These are phyloP conservation scores for Starmera dryadoides DNA, from an alignment of 805 yeast genomes.

Conservation along the genomic window DNA sequence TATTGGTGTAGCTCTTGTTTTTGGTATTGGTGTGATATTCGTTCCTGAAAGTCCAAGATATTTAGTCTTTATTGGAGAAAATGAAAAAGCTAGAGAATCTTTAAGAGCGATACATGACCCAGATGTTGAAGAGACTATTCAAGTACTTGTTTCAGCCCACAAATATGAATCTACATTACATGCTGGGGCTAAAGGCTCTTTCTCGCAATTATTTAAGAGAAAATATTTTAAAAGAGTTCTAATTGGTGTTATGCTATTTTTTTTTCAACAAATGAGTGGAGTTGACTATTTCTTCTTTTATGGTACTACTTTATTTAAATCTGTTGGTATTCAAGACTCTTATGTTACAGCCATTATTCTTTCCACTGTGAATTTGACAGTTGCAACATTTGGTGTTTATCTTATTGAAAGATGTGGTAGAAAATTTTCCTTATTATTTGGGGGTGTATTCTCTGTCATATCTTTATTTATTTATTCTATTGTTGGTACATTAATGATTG, in stretches of 20 bases:
- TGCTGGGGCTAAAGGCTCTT: too few species aligned
- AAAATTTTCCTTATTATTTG: constrained; percentile 28
- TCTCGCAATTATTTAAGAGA: constrained; percentile 27
- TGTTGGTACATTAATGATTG: constrained; percentile 34
- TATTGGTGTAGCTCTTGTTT: constrained; percentile 32
- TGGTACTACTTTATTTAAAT: constrained; percentile 54
- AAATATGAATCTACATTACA: constrained; percentile 21
- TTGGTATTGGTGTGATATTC: constrained; percentile 52
- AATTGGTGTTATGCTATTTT: constrained; percentile 35
- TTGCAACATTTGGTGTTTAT: constrained; percentile 40
- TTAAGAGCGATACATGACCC: constrained; percentile 40
- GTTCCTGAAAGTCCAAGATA: constrained; percentile 68
- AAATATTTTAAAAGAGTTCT: constrained; percentile 33
- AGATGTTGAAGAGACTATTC: constrained; percentile 20
- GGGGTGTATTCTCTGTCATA: constrained; percentile 40
- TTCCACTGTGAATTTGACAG: constrained; percentile 44
- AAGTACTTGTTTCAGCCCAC: constrained; percentile 4
- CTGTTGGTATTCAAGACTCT: constrained; percentile 41
- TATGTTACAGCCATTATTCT: constrained; percentile 47
- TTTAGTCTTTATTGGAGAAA: constrained; percentile 37
- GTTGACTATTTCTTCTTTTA: constrained; percentile 67
- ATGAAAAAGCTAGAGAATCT: constrained; percentile 48
- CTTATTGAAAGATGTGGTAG: constrained; percentile 46
- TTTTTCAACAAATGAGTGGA: constrained; percentile 65
- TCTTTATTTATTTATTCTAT: constrained; percentile 46